Evolutionary conservation across 257 asterid species (phyloP).

Genomic region (Dorcoceras hygrometricum): DNA sequence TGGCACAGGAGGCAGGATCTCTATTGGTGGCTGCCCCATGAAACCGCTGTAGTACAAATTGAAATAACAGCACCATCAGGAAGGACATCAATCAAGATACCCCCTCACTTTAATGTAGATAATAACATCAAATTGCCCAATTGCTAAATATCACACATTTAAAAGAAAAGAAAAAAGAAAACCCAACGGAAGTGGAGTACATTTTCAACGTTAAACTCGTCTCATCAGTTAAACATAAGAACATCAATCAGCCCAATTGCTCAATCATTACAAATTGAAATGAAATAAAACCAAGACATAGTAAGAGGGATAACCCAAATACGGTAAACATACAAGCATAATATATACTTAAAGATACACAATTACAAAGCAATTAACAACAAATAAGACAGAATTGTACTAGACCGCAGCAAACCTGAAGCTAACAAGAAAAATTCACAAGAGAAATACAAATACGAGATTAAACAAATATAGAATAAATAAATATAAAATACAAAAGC

Average conservation of each 20-base stretch:
- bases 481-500: neutral
- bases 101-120: neutral
- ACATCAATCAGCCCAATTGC: neutral
- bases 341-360: neutral
- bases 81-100: neutral
- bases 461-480: no score
- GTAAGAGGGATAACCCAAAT: neutral
- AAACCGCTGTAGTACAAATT: conserved; percentile 54
- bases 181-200: no score
- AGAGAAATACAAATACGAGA: neutral
- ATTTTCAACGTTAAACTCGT: no score
- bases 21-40: conserved; percentile 46
- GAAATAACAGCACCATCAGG: neutral
- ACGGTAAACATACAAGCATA: neutral
- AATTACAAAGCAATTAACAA: neutral
- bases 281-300: neutral
- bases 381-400: neutral
- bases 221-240: neutral
- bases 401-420: neutral
- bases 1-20: conserved; percentile 47
- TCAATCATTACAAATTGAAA: neutral
- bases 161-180: neutral
- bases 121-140: no score
- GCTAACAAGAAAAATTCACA: neutral
- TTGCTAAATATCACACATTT: no score